Base-by-base conservation (phyloP, 1,139 yeast genomes). In the Kurtzmaniella natalensis region DNA sequence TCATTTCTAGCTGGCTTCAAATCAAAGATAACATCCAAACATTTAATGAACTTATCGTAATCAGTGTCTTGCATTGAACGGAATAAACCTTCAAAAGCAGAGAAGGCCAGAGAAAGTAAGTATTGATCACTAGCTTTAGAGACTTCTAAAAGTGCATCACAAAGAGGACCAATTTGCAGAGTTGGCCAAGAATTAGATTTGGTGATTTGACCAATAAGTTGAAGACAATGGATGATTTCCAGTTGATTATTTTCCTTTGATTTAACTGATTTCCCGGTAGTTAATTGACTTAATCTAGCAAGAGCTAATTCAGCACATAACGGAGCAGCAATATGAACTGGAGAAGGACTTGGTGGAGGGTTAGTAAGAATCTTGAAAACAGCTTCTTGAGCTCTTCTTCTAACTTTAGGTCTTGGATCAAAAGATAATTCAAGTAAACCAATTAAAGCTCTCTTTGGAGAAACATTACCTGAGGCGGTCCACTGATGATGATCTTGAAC, bases 301-400 rank as follows among this genome's bases (percentile, higher is more conserved):
- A 86, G 61, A 2, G 92, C 74, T 37, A 78, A 68, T 33, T 81
- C 89, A 4, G 89, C 86, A 43, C 88, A 78, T 33, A 77, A 53
- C 1, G 68, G 58, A 18, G 92, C 71, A 8, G 87, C 95, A 28
- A 86, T 81, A 54, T 89, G 96, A 30, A 75, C 80, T 6, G 81
- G 72, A 11, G 78, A 67, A 7, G 95, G 94, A n/a, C 89, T 82
- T 0, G 87, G 75, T 9, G 96, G 95, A 11, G 94, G 89, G 44
- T 72, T 71, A 4, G 61, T 43, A 43, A 92, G 64, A 21, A 92
- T 65, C 5, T 65, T 70, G 31, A 71, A 61, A 15, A 92, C 70
- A 2, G 96, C 85, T 39, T 92, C 98, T 47, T 82, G 85, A 2
- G 97, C 95, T 65, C 96, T 79, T 74, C 85, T 87, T 58, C 99